phyloP scores from a whole-genome alignment of 805 yeast genomes.

The Pichia occidentalis region DNA sequence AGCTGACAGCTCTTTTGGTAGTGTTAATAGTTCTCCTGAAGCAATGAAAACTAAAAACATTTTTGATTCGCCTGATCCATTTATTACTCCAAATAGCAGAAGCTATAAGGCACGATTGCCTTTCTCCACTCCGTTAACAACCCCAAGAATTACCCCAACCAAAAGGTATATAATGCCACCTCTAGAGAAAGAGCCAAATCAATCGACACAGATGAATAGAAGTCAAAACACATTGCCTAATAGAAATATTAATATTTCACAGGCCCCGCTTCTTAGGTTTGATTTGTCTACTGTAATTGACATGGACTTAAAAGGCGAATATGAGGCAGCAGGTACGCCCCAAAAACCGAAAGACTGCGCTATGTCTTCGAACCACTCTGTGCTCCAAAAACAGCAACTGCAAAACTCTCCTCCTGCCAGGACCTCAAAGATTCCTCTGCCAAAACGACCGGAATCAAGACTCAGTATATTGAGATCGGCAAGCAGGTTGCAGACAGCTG shows the following conservation, averaged over 20 bases:
- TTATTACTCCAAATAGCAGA: constrained; percentile 25
- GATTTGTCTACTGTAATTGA: no score
- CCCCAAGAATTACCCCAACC: constrained; percentile 13
- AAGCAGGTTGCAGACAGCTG: constrained; percentile 5
- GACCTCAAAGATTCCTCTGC: constrained; percentile 24
- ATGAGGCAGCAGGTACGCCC: no score
- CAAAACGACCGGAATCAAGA: constrained; percentile 23
- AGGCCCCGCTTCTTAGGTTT: no score
- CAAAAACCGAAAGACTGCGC: no score
- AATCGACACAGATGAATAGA: background rate
- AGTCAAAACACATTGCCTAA: constrained; percentile 8
- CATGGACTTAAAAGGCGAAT: no score
- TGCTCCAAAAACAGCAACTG: no score
- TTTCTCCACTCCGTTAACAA: constrained; percentile 12
- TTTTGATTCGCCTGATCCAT: constrained; percentile 25
- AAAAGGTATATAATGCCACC: constrained; percentile 7
- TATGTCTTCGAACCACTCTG: no score
- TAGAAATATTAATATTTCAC: no score
- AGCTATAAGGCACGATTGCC: constrained; percentile 12
- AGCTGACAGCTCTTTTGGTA: background rate
- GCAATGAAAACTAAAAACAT: constrained; percentile 8
- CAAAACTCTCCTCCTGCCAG: constrained; percentile 1
- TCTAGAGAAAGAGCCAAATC: constrained; percentile 1
- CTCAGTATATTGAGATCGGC: constrained; percentile 17
- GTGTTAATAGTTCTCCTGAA: constrained; percentile 12